Evolutionary conservation across 768 basidiomycete species (phyloP).

Genomic region (Boletus huronensis): DNA sequence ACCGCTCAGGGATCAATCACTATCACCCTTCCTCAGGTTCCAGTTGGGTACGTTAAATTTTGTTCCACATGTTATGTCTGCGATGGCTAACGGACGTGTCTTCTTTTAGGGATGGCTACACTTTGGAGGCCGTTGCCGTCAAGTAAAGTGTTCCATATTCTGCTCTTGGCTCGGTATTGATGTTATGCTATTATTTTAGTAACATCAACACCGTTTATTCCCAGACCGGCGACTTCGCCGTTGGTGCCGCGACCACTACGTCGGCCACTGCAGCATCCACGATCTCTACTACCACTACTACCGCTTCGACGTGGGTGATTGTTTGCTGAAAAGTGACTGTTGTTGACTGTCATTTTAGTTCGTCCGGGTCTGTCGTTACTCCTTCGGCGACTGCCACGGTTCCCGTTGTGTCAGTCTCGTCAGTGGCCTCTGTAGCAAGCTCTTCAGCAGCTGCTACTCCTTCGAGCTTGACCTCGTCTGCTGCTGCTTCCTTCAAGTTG

Average conservation of each 20-base stretch:
- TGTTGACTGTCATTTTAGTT: constrained; percentile 2
- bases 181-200: constrained; percentile 10
- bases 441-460: constrained; percentile 19
- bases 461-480: constrained; percentile 17
- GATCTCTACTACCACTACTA: background rate
- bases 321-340: rapidly evolving
- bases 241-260: constrained; percentile 26
- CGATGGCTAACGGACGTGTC: background rate
- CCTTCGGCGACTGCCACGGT: constrained; percentile 11
- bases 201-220: constrained; percentile 47
- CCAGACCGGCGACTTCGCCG: constrained; percentile 38
- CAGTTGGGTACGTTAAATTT: constrained; percentile 35
- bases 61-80: background rate
- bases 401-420: background rate
- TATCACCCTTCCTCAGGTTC: constrained; percentile 46
- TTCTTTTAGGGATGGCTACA: constrained; percentile 43
- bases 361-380: background rate
- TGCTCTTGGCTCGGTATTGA: background rate
- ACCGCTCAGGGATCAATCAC: constrained; percentile 33
- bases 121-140: constrained; percentile 42
- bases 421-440: background rate
- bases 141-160: constrained; percentile 26
- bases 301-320: constrained; percentile 13
- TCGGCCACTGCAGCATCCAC: constrained; percentile 15
- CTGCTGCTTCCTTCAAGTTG: constrained; percentile 33